phyloP scores from a whole-genome alignment of 495 filamentous ascomycete species.

The Neurospora sp. region DNA sequence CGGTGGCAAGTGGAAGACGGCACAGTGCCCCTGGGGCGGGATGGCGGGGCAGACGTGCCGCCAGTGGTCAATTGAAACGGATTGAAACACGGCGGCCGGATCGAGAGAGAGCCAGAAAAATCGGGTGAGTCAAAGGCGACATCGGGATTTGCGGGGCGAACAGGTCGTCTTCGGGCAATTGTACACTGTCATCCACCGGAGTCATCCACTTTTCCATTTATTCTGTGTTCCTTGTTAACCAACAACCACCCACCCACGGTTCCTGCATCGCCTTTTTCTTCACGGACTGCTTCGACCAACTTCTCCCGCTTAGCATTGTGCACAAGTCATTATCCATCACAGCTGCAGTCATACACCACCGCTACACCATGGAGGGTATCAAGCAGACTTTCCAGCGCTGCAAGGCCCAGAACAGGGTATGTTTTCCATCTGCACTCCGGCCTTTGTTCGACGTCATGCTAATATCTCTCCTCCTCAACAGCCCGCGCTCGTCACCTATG shows the following conservation, averaged over 20 bases:
- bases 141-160: neutral
- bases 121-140: neutral
- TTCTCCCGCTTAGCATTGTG: neutral
- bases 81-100: neutral
- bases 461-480: slow-evolving; percentile 2
- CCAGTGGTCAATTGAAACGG: neutral
- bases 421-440: slow-evolving; percentile 25
- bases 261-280: neutral
- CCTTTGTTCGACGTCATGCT: neutral
- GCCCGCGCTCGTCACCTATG: slow-evolving; percentile 86
- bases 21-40: neutral
- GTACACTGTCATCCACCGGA: neutral
- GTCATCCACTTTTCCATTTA: neutral
- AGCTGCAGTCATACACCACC: neutral
- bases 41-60: neutral
- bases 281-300: neutral
- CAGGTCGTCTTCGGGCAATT: neutral
- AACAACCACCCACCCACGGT: neutral
- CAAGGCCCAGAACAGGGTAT: slow-evolving; percentile 61
- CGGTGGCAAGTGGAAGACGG: neutral
- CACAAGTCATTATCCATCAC: neutral
- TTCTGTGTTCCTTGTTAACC: neutral
- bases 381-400: slow-evolving; percentile 82
- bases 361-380: slow-evolving; percentile 55
- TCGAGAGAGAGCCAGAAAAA: neutral